Evolutionary conservation across 768 basidiomycete genomes (phyloP), one percentile per base, ranked within the genome.

Genomic region (Mycena vulgaris): DNA sequence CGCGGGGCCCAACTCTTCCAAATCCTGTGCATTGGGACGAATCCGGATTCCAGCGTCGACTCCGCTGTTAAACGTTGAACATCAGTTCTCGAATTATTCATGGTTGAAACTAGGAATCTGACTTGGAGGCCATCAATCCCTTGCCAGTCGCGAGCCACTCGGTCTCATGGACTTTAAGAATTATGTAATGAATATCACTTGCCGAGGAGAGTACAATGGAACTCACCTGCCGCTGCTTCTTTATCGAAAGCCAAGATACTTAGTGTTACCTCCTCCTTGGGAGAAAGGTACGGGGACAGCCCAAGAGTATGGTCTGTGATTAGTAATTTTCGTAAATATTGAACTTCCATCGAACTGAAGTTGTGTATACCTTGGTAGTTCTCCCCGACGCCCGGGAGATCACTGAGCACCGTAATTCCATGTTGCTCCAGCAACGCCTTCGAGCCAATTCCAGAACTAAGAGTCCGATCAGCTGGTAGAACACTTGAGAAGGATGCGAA

Each of bases 391-490:
- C 51, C 51, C 5, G 51, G 28, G 14, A 52, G 86, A 57, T 93
- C 89, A 21, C 91, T 83, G 30, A 88, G 61, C 61, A 83, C 80
- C 9, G 81, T 69, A 30, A 95, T 85, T 11, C 81, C 83, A 58
- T 86, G 79, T 47, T 78, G 78, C 39, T 85, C 72, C 47, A 94
- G 80, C 31, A 91, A 72, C 0, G 79, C 74, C 4, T 75, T 74
- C 0, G 86, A 82, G 1, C 94, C 94, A 63, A 96, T 91, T 7
- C 94, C 93, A 0, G 90, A 92, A 25, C 81, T 82, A 13, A 8
- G n/a, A 25, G 14, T 10, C 75, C 1, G 75, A 25, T n/a, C 23
- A 60, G 19, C 63, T 28, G 17, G 28, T 45, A 19, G 42, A 19
- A 6, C 16, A n/a, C 10, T 16, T 17, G 10, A 17, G 14, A 23